phyloP scores from a whole-genome alignment of 768 basidiomycete species.

The Calocybe indica region DNA sequence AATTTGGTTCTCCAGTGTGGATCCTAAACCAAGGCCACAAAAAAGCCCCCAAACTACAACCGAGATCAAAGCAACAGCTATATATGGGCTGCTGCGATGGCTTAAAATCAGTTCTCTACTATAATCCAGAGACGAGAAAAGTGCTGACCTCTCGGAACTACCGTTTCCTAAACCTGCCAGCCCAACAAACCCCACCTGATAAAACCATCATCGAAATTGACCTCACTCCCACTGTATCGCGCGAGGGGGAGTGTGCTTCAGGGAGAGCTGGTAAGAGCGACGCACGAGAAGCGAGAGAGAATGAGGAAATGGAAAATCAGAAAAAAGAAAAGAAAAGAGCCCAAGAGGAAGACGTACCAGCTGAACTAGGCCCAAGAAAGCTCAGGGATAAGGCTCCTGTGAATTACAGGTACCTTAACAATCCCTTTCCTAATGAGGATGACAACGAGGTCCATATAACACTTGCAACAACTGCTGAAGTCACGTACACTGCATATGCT shows the following conservation, averaged over 20 bases:
- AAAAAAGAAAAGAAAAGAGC: no score
- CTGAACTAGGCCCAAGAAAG: no score
- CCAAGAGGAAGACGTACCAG: no score
- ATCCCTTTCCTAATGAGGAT: no score
- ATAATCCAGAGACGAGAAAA: neutral
- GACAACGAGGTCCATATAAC: no score
- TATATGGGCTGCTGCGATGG: slow-evolving; percentile 23
- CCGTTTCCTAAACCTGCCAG: neutral
- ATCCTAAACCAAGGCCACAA: neutral
- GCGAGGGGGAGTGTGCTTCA: neutral
- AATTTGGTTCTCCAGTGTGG: slow-evolving; percentile 12
- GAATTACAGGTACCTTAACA: no score
- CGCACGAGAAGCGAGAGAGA: no score
- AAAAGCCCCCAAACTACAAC: neutral
- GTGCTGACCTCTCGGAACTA: neutral
- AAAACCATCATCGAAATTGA: neutral
- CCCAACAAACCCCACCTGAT: neutral
- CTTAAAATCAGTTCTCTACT: neutral
- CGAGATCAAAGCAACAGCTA: slow-evolving; percentile 1
- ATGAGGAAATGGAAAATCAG: no score
- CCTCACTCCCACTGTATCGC: neutral
- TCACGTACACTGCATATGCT: slow-evolving; percentile 6
- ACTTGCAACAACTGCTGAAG: neutral
- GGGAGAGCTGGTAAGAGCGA: no score
- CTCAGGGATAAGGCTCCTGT: no score